Conservation (phyloP, 208 protist species). For the Wallacemonas sp. region DNA sequence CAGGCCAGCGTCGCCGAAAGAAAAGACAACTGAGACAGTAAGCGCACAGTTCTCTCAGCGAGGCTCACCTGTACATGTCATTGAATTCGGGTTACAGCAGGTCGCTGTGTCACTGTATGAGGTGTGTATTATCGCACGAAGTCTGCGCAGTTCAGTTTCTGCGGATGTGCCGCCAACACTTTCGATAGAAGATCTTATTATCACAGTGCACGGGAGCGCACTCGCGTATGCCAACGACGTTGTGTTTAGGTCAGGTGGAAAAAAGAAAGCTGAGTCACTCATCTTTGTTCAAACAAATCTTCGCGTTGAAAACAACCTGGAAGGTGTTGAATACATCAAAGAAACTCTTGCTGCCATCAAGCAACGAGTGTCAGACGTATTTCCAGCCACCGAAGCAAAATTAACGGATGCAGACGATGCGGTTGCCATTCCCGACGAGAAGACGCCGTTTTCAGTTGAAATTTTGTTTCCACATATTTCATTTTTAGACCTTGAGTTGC, state of each 20-base stretch:
- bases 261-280: neutral
- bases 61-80: too few species aligned
- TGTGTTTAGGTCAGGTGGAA: neutral
- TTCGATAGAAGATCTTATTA: constrained; percentile 17
- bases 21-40: neutral
- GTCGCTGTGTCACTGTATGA: neutral
- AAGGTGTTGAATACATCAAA: constrained; percentile 26
- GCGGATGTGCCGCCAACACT: neutral
- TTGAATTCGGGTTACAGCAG: constrained; percentile 6
- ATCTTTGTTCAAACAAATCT: constrained; percentile 5
- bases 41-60: too few species aligned
- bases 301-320: constrained; percentile 20
- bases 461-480: constrained; percentile 6
- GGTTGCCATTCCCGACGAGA: too few species aligned
- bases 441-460: neutral
- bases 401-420: too few species aligned
- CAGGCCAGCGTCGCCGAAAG: neutral
- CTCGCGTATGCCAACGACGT: neutral
- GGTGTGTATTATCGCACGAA: constrained; percentile 3
- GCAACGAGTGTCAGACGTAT: neutral
- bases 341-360: constrained; percentile 14
- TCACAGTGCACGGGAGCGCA: neutral
- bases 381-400: too few species aligned
- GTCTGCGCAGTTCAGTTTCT: neutral
- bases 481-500: constrained; percentile 13